Conservation (phyloP, 768 basidiomycete genomes). For the Leccinum imitatum region DNA sequence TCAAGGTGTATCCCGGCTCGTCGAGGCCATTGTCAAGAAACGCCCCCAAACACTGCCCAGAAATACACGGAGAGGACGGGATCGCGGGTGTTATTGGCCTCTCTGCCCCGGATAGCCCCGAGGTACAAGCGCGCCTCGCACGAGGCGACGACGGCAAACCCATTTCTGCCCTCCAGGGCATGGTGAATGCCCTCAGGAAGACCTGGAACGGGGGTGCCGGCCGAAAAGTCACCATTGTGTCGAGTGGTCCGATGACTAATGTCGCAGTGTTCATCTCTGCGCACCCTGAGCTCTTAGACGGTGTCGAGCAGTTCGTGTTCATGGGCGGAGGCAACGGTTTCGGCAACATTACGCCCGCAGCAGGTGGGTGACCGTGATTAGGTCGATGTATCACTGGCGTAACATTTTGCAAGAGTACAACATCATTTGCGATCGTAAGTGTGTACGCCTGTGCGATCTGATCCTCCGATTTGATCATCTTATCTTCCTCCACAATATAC, state of each 20-base stretch:
- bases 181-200: constrained; percentile 53
- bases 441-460: not conserved
- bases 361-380: constrained; percentile 41
- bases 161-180: constrained; percentile 65
- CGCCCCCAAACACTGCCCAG: constrained; percentile 58
- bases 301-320: constrained; percentile 53
- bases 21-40: constrained; percentile 62
- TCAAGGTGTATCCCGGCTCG: constrained; percentile 49
- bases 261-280: constrained; percentile 63
- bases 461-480: not conserved
- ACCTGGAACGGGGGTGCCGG: constrained; percentile 61
- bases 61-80: constrained; percentile 83
- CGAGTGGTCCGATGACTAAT: constrained; percentile 86
- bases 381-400: not conserved
- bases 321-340: constrained; percentile 92
- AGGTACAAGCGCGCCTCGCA: constrained; percentile 52
- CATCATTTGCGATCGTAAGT: constrained; percentile 77
- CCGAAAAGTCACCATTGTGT: constrained; percentile 63
- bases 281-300: constrained; percentile 52
- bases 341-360: constrained; percentile 77
- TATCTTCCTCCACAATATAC: not conserved
- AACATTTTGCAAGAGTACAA: constrained; percentile 61
- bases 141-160: constrained; percentile 39
- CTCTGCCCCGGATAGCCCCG: constrained; percentile 46
- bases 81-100: constrained; percentile 84